Evolutionary conservation across 129 eudicot species (phyloP).

Genomic region (Helichrysum umbraculigerum): DNA sequence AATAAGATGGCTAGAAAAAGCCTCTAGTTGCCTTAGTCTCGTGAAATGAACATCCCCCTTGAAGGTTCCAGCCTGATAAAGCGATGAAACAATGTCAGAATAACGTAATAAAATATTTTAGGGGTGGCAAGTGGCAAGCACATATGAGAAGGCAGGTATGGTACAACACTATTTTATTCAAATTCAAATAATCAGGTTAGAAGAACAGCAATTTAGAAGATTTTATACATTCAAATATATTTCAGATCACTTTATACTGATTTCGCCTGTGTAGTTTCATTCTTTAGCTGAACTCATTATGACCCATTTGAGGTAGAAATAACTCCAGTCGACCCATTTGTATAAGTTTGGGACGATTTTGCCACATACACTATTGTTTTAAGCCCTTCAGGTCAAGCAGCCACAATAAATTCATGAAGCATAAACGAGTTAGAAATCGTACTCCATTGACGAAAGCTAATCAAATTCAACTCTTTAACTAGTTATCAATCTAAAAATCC

Average conservation of each 20-base stretch:
- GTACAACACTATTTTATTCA: too few relatives aligned
- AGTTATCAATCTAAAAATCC: too few relatives aligned
- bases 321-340: background rate
- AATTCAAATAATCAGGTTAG: too few relatives aligned
- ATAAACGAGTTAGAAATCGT: background rate
- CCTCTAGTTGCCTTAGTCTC: constrained; percentile 71
- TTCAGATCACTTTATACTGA: background rate
- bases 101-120: background rate
- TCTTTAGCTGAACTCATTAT: too few relatives aligned
- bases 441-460: background rate
- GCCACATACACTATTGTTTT: background rate
- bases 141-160: too few relatives aligned
- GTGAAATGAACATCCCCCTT: constrained; percentile 57
- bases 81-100: constrained; percentile 10
- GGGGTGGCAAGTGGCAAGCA: background rate
- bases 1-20: constrained; percentile 62
- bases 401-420: background rate
- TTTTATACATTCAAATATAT: background rate
- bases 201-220: background rate
- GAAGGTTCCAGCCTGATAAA: constrained; percentile 60
- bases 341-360: background rate
- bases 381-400: background rate
- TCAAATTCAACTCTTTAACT: background rate
- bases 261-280: background rate
- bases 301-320: too few relatives aligned